Evolutionary conservation across 164 flowering plant species (phyloP).

Genomic region (Vitis amurensis): DNA sequence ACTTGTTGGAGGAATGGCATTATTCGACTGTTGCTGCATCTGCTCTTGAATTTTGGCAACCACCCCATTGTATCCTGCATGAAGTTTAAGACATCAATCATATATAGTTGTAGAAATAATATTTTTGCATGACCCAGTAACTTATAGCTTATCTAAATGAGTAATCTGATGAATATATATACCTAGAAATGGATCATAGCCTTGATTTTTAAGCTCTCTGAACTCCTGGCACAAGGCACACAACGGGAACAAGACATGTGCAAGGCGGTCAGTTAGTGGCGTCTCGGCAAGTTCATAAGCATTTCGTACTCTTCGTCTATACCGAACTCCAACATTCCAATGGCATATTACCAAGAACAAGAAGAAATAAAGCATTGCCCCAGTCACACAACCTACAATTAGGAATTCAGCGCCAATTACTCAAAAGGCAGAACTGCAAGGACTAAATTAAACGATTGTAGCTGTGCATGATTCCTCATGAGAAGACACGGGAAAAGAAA

Average conservation of each 20-base stretch:
- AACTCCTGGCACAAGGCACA: constrained; percentile 16
- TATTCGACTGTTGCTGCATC: neutral
- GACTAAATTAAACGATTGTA: too few relatives aligned
- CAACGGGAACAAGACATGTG: constrained; percentile 3
- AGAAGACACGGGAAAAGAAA: too few relatives aligned
- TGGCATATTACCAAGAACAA: constrained; percentile 6
- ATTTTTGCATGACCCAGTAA: too few relatives aligned
- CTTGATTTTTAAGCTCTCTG: constrained; percentile 11
- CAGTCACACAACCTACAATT: constrained; percentile 5
- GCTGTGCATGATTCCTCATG: too few relatives aligned
- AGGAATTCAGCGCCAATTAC: too few relatives aligned
- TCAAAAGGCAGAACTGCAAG: too few relatives aligned
- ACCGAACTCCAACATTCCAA: constrained; percentile 7
- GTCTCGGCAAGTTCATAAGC: constrained; percentile 4
- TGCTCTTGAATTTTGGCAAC: constrained; percentile 1
- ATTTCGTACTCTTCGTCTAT: neutral
- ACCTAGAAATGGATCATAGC: constrained; percentile 13
- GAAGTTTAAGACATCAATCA: neutral
- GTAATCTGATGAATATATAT: too few relatives aligned
- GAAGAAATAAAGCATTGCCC: constrained; percentile 5
- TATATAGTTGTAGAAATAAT: too few relatives aligned
- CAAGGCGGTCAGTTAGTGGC: neutral
- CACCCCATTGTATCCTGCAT: constrained; percentile 6
- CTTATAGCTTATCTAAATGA: too few relatives aligned
- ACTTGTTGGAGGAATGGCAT: neutral